Evolutionary conservation across 768 basidiomycete genomes (phyloP), one percentile per base, ranked within the genome.

Genomic region (Trametopsis cervina): DNA sequence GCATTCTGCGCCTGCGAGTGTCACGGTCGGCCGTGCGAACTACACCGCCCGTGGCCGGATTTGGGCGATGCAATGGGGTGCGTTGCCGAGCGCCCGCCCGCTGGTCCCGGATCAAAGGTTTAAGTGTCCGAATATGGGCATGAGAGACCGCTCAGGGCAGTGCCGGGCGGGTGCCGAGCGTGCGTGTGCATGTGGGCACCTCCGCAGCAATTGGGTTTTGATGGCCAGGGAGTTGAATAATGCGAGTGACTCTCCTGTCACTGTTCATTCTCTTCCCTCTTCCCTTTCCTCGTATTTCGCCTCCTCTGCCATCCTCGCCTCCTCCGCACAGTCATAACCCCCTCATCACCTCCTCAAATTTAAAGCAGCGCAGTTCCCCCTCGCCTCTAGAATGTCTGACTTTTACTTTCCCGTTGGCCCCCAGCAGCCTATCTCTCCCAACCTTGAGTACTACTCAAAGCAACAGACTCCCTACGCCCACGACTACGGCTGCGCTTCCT

Each of bases 401-500:
- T 50, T 46, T 25, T 48, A 54, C 48, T 50, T 27, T 47, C 47
- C 36, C 40, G 11, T 36, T 27, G 27, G 35, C 15, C 35, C 51
- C 29, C 42, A 36, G 35, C 51, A 53, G 47, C 33, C 51, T 5
- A 23, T 40, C 42, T 2, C 48, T n/a, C 41, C 33, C 40, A 44
- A 44, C 49, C 44, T 42, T 35, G 26, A 13, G 41, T 17, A 10
- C 15, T 25, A 27, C 37, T 17, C 35, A 4, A 39, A 49, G 44
- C 39, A 20, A 38, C 47, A 49, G 33, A n/a, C 15, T 10, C 46
- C 11, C 12, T 24, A 39, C 24, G n/a, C 21, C 33, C 45, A 27
- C 39, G 42, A 12, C 47, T 42, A 49, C 47, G 48, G 52, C 48
- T 62, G 58, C 50, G 44, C 56, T 51, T 54, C 55, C 54, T 54